Percentiles rank a stretch among this genome's conserved stretches.
Evolutionary conservation across 2,329 filamentous ascomycete species (phyloP).

Genomic region (Drechslerella dactyloides): DNA sequence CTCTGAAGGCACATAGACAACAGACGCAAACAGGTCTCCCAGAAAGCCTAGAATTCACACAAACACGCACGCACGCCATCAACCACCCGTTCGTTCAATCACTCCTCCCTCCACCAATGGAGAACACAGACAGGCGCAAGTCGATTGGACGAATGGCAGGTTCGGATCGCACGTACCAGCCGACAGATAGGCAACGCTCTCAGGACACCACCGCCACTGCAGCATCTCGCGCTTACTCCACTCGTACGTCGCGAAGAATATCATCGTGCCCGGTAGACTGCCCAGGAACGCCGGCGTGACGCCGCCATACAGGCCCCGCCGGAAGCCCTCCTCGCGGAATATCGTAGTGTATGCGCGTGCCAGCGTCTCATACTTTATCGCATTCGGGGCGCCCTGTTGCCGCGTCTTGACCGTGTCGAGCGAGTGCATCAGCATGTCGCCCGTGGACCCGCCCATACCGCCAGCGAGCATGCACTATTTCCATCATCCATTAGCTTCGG

Average conservation of each 20-base stretch:
- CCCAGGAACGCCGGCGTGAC: slow-evolving; percentile 88
- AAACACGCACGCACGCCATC: not conserved
- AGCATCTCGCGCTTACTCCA: slow-evolving; percentile 90
- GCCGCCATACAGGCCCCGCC: slow-evolving; percentile 88
- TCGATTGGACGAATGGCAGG: not conserved
- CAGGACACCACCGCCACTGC: slow-evolving; percentile 75
- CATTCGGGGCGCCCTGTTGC: slow-evolving; percentile 93
- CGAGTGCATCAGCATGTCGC: slow-evolving; percentile 98
- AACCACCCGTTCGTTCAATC: not conserved
- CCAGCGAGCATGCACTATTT: slow-evolving; percentile 92
- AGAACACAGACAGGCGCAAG: not conserved
- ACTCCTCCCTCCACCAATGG: not conserved
- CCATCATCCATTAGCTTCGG: slow-evolving; percentile 8
- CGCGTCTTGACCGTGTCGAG: slow-evolving; percentile 98
- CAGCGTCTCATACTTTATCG: slow-evolving; percentile 89
- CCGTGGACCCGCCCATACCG: slow-evolving; percentile 87
- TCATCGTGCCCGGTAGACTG: slow-evolving; percentile 88
- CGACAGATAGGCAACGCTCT: slow-evolving; percentile 82
- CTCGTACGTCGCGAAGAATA: slow-evolving; percentile 97
- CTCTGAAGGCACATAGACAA: slow-evolving; percentile 95
- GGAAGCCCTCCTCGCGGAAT: slow-evolving; percentile 85
- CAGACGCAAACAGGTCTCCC: slow-evolving; percentile 87
- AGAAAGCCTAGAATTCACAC: slow-evolving; percentile 69
- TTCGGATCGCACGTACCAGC: slow-evolving; percentile 68
- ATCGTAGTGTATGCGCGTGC: slow-evolving; percentile 92